Evolutionary conservation across 495 filamentous ascomycete species (phyloP).

Genomic region (Lasiosphaeria miniovina): DNA sequence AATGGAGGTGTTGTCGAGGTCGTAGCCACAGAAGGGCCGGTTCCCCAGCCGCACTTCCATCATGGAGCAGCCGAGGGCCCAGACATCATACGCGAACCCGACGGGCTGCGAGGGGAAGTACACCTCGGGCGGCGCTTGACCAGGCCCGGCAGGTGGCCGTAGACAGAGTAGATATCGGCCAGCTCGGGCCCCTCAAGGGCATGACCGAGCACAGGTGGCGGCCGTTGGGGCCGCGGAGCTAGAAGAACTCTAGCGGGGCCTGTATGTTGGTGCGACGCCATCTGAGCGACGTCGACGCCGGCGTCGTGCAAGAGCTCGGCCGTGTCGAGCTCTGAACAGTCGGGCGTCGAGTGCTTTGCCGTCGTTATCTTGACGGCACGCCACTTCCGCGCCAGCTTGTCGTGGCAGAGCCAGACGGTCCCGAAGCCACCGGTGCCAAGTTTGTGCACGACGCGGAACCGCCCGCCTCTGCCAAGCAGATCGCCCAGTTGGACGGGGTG

Average conservation of each 20-base stretch:
- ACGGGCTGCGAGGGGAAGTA: too few relatives aligned
- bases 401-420: constrained; percentile 36
- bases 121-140: too few relatives aligned
- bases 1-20: too few relatives aligned
- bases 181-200: not conserved
- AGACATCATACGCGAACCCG: too few relatives aligned
- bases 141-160: not conserved
- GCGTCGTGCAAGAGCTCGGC: not conserved
- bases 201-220: not conserved
- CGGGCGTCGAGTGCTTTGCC: not conserved
- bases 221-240: not conserved
- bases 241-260: not conserved
- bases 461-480: constrained; percentile 19
- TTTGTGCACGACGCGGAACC: constrained; percentile 41
- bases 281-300: too few relatives aligned
- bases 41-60: too few relatives aligned
- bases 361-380: not conserved
- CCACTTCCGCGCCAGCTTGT: not conserved
- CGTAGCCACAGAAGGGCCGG: too few relatives aligned
- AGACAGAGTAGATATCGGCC: not conserved
- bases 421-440: constrained; percentile 36
- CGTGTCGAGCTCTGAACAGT: not conserved
- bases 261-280: too few relatives aligned
- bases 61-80: too few relatives aligned
- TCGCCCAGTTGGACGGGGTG: constrained; percentile 42